phyloP scores from a whole-genome alignment of 1,284 basidiomycete genomes.

The Schizophyllum commune region DNA sequence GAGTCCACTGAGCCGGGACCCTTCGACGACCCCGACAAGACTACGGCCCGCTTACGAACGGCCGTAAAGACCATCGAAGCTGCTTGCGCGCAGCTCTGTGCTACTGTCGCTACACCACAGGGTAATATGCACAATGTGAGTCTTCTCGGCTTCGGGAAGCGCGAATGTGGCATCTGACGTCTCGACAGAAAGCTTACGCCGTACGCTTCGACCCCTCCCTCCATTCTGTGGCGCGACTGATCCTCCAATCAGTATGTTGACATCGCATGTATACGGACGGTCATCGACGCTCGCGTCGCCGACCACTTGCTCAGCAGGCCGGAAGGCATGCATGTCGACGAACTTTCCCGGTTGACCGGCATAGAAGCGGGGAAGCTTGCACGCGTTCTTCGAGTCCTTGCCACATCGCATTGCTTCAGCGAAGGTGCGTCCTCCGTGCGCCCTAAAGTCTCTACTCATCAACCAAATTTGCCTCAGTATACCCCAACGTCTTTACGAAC shows the following conservation, averaged over 20 bases:
- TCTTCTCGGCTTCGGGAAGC: not conserved
- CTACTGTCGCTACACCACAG: constrained; percentile 16
- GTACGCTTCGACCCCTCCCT: not conserved
- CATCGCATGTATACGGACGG: constrained; percentile 14
- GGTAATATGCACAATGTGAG: constrained; percentile 18
- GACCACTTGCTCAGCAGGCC: constrained; percentile 23
- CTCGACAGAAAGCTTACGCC: not conserved
- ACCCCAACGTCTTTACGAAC: constrained; percentile 14
- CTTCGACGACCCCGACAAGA: constrained; percentile 11
- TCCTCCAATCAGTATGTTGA: constrained; percentile 8
- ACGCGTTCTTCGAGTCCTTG: constrained; percentile 27
- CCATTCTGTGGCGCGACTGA: not conserved
- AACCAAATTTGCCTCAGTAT: constrained; percentile 9
- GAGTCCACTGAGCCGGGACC: constrained; percentile 11
- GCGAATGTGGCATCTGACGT: not conserved
- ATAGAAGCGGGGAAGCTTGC: constrained; percentile 24
- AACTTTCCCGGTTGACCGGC: constrained; percentile 18
- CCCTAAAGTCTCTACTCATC: not conserved
- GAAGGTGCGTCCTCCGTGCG: constrained; percentile 21
- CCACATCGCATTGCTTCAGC: constrained; percentile 28
- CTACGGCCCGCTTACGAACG: constrained; percentile 3
- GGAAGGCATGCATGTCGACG: constrained; percentile 22
- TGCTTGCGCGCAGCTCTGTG: constrained; percentile 17
- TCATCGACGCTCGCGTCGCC: constrained; percentile 19
- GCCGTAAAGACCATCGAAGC: constrained; percentile 17